A percentile compares a stretch with the other conserved stretches of the same genome.
These are phyloP conservation scores for Tubosaeta sp. DNA, from an alignment of 768 basidiomycete genomes.

Conservation along the genomic window DNA sequence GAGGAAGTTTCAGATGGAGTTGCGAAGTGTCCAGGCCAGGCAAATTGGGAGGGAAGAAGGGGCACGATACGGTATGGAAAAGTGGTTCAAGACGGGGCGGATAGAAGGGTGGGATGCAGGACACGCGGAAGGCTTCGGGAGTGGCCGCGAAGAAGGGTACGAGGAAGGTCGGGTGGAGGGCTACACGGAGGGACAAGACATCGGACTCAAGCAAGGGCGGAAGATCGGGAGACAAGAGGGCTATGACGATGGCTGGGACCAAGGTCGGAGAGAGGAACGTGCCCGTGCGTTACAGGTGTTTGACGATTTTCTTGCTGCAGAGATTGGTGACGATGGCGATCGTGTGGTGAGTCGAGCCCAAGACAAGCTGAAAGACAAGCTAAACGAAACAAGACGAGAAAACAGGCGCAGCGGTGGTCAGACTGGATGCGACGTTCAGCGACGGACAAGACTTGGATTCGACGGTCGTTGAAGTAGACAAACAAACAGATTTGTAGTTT, in stretches of 20 bases:
- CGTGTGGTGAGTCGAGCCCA: conserved; percentile 18
- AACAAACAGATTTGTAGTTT: not conserved
- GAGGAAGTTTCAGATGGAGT: conserved; percentile 38
- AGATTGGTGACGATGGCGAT: conserved; percentile 33
- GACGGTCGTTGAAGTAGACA: conserved; percentile 15
- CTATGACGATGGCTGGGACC: conserved; percentile 32
- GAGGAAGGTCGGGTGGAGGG: conserved; percentile 41
- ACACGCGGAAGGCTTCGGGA: conserved; percentile 42
- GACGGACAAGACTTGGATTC: conserved; percentile 17
- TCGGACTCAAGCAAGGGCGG: conserved; percentile 33
- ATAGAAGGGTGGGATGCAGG: conserved; percentile 45
- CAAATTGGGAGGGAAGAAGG: conserved; percentile 43
- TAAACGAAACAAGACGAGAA: conserved; percentile 21
- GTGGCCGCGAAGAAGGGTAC: conserved; percentile 42
- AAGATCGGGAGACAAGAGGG: conserved; percentile 28
- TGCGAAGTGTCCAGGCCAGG: conserved; percentile 43
- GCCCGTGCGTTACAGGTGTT: conserved; percentile 52
- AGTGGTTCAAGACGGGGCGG: conserved; percentile 42
- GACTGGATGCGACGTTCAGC: conserved; percentile 25
- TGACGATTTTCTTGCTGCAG: conserved; percentile 49
- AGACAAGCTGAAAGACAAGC: not conserved
- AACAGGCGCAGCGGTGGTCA: conserved; percentile 24
- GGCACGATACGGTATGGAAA: conserved; percentile 36
- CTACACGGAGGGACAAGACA: conserved; percentile 31
- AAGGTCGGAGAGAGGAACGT: conserved; percentile 48